Evolutionary conservation across 2,329 filamentous ascomycete species (phyloP), one percentile per base, ranked within the genome.

Genomic region (Mollisiaceae sp.): DNA sequence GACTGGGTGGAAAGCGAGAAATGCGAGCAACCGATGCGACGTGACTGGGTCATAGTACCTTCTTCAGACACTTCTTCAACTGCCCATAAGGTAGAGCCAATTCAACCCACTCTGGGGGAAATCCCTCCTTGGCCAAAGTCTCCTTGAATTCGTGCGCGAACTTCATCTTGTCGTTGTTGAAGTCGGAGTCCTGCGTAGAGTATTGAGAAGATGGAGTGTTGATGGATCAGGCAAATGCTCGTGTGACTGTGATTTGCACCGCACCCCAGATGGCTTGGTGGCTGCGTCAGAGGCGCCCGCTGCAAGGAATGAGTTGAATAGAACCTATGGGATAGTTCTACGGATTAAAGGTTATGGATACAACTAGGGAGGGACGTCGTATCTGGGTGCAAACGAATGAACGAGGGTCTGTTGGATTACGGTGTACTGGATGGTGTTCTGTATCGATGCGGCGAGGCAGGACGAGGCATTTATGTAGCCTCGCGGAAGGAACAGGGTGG

Each of bases 61-160:
- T 89, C 75, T 94, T 94, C 75, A 97, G 89, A 78, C 91, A 92
- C 80, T 96, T 97, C 79, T 97, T 97, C 64, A 97, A 85, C 77
- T 93, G 87, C 54, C 89, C 86, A 77, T 97, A 97, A 2, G 91
- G 92, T 67, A 97, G 91, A 58, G 93, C 92, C 35, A 88, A 89
- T 54, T 90, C 84, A 58, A 93, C 79, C 86, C 86, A 89, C 75
- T 89, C 87, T 59, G 85, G 79, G 8, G 93, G 93, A 75, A 93
- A 97, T 69, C 86, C 90, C 82, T 92, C 90, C 69, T 82, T 85
- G 68, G 86, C 82, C 67, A 97, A 83, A 59, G 85, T 84, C 72
- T 89, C 85, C 75, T 89, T 87, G 76, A 93, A 95, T 74, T 89
- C 86, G 75, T 91, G 91, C 35, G 89, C 92, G 78, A 96, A 97